Conservation (phyloP, 1,284 basidiomycete species). For the Neonothopanus nambi region DNA sequence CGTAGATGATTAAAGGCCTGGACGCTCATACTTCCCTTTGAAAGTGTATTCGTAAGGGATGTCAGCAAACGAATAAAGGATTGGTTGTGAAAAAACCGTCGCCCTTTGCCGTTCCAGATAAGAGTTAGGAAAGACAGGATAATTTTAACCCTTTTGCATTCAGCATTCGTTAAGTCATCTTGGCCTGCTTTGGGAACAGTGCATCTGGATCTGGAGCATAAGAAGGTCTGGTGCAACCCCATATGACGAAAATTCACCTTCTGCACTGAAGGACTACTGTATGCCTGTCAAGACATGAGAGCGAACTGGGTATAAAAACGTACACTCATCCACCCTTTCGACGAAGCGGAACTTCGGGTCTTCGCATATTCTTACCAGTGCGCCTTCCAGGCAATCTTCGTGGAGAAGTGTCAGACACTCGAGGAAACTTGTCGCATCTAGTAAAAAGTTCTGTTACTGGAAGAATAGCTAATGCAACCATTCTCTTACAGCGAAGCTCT, state of each 20-base stretch:
- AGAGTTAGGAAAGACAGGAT: constrained; percentile 7
- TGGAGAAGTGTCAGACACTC: constrained; percentile 33
- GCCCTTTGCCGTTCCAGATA: constrained; percentile 9
- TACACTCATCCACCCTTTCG: constrained; percentile 30
- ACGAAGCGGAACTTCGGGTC: constrained; percentile 24
- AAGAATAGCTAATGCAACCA: too few species aligned
- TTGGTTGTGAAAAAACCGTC: constrained; percentile 2
- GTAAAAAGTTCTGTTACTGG: too few species aligned
- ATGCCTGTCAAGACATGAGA: not conserved
- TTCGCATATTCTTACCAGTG: constrained; percentile 22
- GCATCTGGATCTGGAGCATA: too few species aligned
- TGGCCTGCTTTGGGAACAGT: too few species aligned
- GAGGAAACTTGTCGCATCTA: constrained; percentile 41
- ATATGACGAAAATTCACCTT: not conserved
- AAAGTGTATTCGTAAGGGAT: constrained; percentile 1
- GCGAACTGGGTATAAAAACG: not conserved
- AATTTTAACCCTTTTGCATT: constrained; percentile 6
- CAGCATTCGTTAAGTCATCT: not conserved
- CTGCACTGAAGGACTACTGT: constrained; percentile 12
- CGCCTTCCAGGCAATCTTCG: constrained; percentile 17
- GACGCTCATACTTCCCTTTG: not conserved
- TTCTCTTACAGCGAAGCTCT: too few species aligned
- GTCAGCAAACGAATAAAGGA: constrained; percentile 6
- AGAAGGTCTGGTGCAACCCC: not conserved
- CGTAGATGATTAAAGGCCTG: not conserved